These are phyloP conservation scores for Solanum tarijense DNA, from an alignment of 257 asterid species.

Conservation along the genomic window DNA sequence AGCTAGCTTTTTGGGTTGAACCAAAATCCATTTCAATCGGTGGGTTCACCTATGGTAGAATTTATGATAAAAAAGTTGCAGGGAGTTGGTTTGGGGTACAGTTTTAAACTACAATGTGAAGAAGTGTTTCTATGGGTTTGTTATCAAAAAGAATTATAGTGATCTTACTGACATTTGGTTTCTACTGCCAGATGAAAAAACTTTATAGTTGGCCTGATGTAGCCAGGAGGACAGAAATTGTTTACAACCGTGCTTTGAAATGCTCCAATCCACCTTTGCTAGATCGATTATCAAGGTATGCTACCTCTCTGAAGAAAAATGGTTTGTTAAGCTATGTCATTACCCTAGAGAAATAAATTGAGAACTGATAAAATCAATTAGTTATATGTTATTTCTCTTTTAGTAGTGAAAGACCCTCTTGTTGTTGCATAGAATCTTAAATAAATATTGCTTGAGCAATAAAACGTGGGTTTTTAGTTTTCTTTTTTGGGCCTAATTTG, in stretches of 20 bases:
- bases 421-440: neutral
- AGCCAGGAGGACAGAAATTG: constrained; percentile 85
- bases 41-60: neutral
- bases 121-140: neutral
- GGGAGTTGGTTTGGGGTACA: neutral
- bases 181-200: constrained; percentile 59
- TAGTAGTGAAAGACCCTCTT: neutral
- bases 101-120: neutral
- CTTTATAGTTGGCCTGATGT: constrained; percentile 97
- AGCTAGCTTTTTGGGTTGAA: neutral
- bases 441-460: neutral
- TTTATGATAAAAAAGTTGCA: neutral
- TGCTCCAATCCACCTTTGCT: constrained; percentile 67
- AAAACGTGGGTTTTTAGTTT: neutral
- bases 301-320: neutral
- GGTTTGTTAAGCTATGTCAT: neutral
- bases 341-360: neutral
- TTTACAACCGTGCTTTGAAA: constrained; percentile 66
- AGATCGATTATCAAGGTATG: constrained; percentile 75
- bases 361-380: neutral
- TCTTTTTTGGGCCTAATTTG: neutral
- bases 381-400: neutral
- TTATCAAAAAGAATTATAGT: neutral
- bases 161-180: neutral
- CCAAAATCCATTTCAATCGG: neutral